phyloP scores from a whole-genome alignment of 208 protist genomes.

The Acanthamoeba rhysodes region DNA sequence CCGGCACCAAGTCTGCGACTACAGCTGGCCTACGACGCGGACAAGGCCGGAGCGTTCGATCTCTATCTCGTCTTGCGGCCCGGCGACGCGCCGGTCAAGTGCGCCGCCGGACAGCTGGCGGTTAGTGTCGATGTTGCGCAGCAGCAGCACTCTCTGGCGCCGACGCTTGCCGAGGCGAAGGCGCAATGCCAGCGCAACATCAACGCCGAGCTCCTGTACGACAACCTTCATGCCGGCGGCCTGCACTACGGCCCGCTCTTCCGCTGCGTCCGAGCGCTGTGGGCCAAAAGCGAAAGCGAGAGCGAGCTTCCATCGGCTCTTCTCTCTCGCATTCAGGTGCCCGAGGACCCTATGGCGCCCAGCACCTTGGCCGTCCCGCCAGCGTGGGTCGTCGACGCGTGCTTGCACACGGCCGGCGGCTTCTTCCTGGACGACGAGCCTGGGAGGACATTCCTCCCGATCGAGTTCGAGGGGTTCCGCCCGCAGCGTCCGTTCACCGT shows the following conservation, averaged over 20 bases:
- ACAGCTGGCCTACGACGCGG: neutral
- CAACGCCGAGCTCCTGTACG: neutral
- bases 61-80: neutral
- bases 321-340: constrained; percentile 36
- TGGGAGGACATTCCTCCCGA: constrained; percentile 1
- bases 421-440: neutral
- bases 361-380: neutral
- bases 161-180: neutral
- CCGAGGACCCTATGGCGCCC: neutral
- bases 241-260: constrained; percentile 56
- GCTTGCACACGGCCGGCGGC: constrained; percentile 60
- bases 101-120: neutral
- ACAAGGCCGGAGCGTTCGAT: neutral
- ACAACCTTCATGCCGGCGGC: constrained; percentile 10
- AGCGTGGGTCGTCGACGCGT: constrained; percentile 49
- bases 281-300: neutral
- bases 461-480: constrained; percentile 27
- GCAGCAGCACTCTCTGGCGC: neutral
- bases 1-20: neutral
- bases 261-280: neutral
- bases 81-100: constrained; percentile 5
- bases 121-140: neutral
- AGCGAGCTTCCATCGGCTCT: neutral
- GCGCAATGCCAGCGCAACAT: neutral
- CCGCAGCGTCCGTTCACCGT: neutral